Evolutionary conservation across 192 early-diverging fungal species (phyloP).

Genomic region (Mortierella hygrophila): DNA sequence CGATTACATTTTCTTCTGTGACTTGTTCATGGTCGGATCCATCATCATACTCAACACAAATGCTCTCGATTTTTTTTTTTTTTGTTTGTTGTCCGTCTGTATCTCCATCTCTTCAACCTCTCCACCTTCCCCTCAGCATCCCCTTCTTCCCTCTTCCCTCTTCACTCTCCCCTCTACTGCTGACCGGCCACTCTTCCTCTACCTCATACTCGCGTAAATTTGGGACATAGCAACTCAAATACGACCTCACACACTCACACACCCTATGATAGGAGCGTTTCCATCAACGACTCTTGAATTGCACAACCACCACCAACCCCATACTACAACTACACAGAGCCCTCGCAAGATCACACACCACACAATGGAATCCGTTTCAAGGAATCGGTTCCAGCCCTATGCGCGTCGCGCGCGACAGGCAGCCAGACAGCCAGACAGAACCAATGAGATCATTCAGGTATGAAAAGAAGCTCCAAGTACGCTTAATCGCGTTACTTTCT

Average conservation of each 20-base stretch:
- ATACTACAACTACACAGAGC: not conserved
- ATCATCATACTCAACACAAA: not conserved
- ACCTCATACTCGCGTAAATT: not conserved
- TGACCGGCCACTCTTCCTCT: not conserved
- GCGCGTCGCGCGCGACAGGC: not conserved
- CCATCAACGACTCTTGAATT: not conserved
- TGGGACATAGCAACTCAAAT: not conserved
- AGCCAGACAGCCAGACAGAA: not conserved
- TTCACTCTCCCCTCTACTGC: not conserved
- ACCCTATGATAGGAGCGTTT: not conserved
- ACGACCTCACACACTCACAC: not conserved
- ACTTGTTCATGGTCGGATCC: not conserved
- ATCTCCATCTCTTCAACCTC: not conserved
- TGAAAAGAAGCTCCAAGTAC: too few relatives aligned
- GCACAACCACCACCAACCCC: not conserved
- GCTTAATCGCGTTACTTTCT: too few relatives aligned
- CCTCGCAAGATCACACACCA: not conserved
- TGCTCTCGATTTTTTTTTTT: not conserved
- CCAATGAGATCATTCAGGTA: not conserved
- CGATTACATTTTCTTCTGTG: not conserved
- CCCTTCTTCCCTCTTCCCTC: not conserved
- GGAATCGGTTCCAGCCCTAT: conserved; percentile 25
- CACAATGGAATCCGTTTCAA: conserved; percentile 12
- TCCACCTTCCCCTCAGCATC: not conserved
- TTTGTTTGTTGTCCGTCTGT: not conserved